Evolutionary conservation across 495 filamentous ascomycete species (phyloP).

Genomic region (Bombardia bombarda): DNA sequence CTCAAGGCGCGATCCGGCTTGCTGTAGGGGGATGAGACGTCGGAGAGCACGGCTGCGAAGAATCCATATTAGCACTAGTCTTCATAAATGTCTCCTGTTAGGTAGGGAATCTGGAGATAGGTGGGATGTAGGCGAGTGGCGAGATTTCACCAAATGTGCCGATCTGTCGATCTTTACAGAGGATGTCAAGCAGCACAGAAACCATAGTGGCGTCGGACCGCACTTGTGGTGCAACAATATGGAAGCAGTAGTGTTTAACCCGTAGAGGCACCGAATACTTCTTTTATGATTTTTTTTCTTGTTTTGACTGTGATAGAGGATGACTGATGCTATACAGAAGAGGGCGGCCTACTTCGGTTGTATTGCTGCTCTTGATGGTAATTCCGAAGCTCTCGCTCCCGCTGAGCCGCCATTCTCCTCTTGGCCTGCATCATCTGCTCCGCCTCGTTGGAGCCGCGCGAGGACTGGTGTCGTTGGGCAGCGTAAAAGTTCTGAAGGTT

Average conservation of each 20-base stretch:
- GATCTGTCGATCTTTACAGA: constrained; percentile 19
- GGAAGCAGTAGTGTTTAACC: constrained; percentile 13
- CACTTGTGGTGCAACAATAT: constrained; percentile 31
- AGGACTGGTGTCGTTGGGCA: constrained; percentile 81
- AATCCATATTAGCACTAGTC: too few relatives aligned
- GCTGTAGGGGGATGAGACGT: constrained; percentile 51
- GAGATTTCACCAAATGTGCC: not conserved
- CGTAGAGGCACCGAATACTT: constrained; percentile 21
- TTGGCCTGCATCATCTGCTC: constrained; percentile 99
- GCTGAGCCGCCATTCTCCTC: constrained; percentile 95
- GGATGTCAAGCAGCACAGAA: constrained; percentile 26
- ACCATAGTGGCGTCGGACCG: constrained; percentile 32
- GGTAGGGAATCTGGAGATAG: constrained; percentile 2
- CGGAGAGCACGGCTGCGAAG: constrained; percentile 68
- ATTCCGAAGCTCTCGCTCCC: constrained; percentile 97
- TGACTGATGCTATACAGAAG: constrained; percentile 48
- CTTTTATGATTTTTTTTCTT: constrained; percentile 24
- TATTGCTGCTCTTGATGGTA: constrained; percentile 99
- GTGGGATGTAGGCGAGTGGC: constrained; percentile 1
- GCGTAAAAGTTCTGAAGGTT: constrained; percentile 93
- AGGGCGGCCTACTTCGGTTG: constrained; percentile 84
- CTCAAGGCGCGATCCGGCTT: constrained; percentile 87
- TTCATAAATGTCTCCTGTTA: too few relatives aligned
- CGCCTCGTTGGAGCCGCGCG: constrained; percentile 79
- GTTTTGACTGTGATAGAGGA: constrained; percentile 47